Base-by-base conservation (phyloP, 805 yeast genomes). In the Zygoascus flipseniorum region DNA sequence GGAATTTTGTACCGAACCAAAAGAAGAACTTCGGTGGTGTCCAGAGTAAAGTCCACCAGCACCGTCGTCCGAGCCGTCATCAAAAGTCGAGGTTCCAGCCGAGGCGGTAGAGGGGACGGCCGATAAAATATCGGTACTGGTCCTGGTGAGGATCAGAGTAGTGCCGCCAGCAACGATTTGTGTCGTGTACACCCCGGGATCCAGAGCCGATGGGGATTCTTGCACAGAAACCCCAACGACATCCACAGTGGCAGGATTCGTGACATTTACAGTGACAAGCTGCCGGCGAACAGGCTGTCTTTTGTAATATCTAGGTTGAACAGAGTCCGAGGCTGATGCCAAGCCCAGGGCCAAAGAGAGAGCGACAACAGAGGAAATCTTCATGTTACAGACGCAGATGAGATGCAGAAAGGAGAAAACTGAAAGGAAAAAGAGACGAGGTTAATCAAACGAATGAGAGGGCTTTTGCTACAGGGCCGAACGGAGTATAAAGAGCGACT, bases 241-340 rank as follows among this genome's bases (percentile, higher is more conserved):
- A 43, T 43, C 45, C 14, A 43, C 44, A 11, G 54, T 31, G 28
- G 49, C 32, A 20, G 56, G 44, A 9, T 56, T 50, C 31, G 53
- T 31, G 35, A 54, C 48, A 42, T 56, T 58, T 23, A 46, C 56
- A 42, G 44, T 55, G 23, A 56, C 55, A 26, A 59, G 48, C 46
- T 59, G 62, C 46, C 62, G 52, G 49, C 55, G 56, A 39, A 58
- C 55, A 2, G 45, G 42, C 16, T 43, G 26, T 14, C 54, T 59
- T 31, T 35, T 41, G 51, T 56, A 59, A 42, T 54, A 56, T 32
- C 52, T 42, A 4, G 62, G 62, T 19, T 46, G 44, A 26, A 28
- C 47, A 26, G 54, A 54, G 51, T 50, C 48, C 18, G 47, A 31
- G 28, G 49, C 49, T 6, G 47, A 43, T 19, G 41, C 48, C 16